Base-by-base conservation (phyloP, 257 asterid species). In the Petunia secreta region DNA sequence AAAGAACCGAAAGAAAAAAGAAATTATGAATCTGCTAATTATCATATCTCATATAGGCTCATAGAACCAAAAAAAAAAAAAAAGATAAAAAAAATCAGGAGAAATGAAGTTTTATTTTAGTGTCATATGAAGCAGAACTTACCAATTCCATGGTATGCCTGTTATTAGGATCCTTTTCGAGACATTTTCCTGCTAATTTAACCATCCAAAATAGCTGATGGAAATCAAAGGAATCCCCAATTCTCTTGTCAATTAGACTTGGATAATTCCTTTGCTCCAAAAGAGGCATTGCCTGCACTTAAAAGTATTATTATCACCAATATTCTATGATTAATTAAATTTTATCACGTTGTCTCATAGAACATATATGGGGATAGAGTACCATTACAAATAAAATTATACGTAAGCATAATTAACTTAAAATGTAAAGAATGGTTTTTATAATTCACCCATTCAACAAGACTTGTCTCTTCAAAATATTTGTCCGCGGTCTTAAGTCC, bases 181-280 rank as follows among this genome's bases (percentile, higher is more conserved):
- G 91, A 46, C 98, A 93, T 65, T 82, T 87, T 58, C 88, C 95
- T 1, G 91, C 93, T 15, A 90, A 86, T 50, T 82, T 84, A 41
- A 93, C 95, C 97, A 93, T 87, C 91, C 92, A 89, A 79, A 89
- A 90, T 5, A 93, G 92, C 75, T 93, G 95, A 81, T 89, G 91
- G 63, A 93, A 85, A 84, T 93, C 97, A 74, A 89, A 90, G 67
- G 89, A 85, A 55, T 93, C 97, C 14, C 80, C 63, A 48, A 93
- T 91, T 75, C 91, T 89, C 75, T 83, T 83, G 74, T 90, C 97
- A 9, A 90, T 85, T 3, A 93, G 90, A 82, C 87, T 87, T 0
- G 93, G 97, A 80, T 93, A 93, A 77, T 93, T 93, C 85, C 84
- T 89, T 3, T 85, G 84, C 40, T 88, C 88, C 75, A 93, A 78